Conservation (phyloP, 208 protist genomes). For the Leishmania amazonensis region DNA sequence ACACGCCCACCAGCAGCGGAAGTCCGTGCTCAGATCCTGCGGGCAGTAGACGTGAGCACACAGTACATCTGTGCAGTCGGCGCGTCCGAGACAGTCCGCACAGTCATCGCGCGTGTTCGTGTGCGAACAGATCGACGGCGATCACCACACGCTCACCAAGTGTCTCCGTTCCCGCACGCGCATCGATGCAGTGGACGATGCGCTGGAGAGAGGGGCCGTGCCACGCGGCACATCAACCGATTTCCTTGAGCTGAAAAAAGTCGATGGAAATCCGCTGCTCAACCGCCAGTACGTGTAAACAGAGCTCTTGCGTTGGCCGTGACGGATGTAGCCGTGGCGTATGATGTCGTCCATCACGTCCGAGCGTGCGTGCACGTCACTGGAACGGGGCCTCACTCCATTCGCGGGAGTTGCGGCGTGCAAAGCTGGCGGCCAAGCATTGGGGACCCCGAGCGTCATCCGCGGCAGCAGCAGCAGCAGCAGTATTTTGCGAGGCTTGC, state of each 20-base stretch:
- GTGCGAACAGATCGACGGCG: background rate
- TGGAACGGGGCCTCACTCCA: background rate
- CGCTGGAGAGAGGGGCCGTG: background rate
- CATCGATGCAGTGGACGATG: background rate
- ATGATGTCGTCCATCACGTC: background rate
- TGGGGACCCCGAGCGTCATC: background rate
- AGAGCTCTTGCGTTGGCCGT: background rate
- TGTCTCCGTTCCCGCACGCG: background rate
- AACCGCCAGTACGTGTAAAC: background rate
- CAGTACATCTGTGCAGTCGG: background rate
- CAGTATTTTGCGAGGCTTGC: background rate
- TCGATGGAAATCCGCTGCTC: background rate
- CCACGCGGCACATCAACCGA: background rate
- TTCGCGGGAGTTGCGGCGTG: background rate
- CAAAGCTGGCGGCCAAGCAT: background rate
- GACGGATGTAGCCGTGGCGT: background rate
- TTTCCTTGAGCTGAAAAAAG: background rate
- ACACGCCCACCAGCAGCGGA: background rate
- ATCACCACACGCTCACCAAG: background rate
- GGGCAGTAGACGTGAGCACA: too few species aligned
- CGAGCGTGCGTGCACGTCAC: background rate
- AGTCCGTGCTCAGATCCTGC: background rate
- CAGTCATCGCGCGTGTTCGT: background rate
- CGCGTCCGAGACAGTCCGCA: background rate
- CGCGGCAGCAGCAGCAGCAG: background rate